These are phyloP conservation scores for Discostella stelligera DNA, from an alignment of 352 stramenopile species.

Conservation along the genomic window DNA sequence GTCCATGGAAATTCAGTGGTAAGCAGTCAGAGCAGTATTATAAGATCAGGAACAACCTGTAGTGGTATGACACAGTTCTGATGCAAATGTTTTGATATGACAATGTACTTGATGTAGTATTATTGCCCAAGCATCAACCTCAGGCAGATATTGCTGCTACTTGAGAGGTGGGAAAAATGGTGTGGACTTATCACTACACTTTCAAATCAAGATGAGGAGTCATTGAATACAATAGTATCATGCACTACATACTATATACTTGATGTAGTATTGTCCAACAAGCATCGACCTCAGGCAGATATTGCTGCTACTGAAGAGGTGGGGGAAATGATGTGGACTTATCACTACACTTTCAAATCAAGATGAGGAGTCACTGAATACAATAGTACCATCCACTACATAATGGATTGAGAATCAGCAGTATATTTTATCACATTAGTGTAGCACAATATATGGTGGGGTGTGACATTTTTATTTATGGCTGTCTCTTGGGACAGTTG, in stretches of 20 bases:
- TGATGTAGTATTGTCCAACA: constrained; percentile 91
- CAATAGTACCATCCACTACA: constrained; percentile 92
- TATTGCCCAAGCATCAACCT: constrained; percentile 89
- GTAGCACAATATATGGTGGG: constrained; percentile 91
- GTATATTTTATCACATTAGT: constrained; percentile 89
- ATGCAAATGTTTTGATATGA: too few relatives aligned
- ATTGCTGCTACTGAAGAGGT: constrained; percentile 94
- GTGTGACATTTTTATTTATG: too few relatives aligned
- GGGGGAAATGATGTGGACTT: constrained; percentile 88
- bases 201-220: constrained; percentile 90
- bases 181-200: constrained; percentile 89
- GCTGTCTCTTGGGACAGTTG: constrained; percentile 86
- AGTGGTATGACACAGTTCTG: too few relatives aligned
- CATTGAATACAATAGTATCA: constrained; percentile 91
- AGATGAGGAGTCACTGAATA: constrained; percentile 92
- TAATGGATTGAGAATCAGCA: constrained; percentile 93
- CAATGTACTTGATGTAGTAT: constrained; percentile 93
- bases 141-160: constrained; percentile 89
- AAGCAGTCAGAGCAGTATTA: too few relatives aligned
- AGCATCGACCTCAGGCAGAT: constrained; percentile 86
- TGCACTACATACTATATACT: constrained; percentile 96
- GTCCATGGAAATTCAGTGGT: too few relatives aligned
- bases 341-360: constrained; percentile 88
- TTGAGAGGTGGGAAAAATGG: constrained; percentile 91
- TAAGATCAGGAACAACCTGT: too few relatives aligned